A percentile compares a stretch with the other conserved stretches of the same genome.
Conservation (phyloP, 768 basidiomycete species). For the Peribolospora kevripleyi region DNA sequence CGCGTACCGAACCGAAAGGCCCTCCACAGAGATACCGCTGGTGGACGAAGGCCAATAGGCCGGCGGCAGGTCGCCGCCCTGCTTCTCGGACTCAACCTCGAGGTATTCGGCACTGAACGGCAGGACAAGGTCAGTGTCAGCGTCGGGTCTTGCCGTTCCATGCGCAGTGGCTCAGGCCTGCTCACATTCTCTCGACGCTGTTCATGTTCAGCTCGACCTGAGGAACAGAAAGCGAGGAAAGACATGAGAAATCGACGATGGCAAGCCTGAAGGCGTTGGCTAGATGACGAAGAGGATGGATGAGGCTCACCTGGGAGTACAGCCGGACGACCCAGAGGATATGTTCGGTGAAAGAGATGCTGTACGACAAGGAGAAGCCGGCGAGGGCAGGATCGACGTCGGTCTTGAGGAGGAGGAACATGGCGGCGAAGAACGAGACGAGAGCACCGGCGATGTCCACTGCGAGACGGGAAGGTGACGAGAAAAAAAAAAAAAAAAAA, state of each 20-base stretch:
- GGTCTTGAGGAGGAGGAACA: slow-evolving; percentile 18
- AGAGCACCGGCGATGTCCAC: slow-evolving; percentile 19
- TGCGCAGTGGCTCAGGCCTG: slow-evolving; percentile 11
- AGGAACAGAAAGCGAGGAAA: background rate
- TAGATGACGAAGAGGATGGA: too few relatives aligned
- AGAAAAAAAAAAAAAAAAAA: background rate
- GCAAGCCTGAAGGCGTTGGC: too few relatives aligned
- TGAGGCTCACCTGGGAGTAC: slow-evolving; percentile 10
- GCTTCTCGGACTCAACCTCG: slow-evolving; percentile 25
- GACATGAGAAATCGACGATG: background rate
- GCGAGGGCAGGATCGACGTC: slow-evolving; percentile 20
- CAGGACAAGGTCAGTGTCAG: background rate
- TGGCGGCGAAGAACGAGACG: slow-evolving; percentile 19
- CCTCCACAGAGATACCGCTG: slow-evolving; percentile 19
- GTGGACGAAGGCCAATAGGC: slow-evolving; percentile 21
- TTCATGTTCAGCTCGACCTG: slow-evolving; percentile 17
- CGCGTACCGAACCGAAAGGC: slow-evolving; percentile 15
- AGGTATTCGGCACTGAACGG: background rate
- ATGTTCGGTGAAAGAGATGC: slow-evolving; percentile 19
- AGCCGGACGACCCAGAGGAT: slow-evolving; percentile 24
- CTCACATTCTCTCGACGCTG: slow-evolving; percentile 25
- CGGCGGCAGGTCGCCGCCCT: slow-evolving; percentile 20
- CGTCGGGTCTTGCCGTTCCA: too few relatives aligned
- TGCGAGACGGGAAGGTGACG: background rate
- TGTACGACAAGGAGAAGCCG: slow-evolving; percentile 16